Evolutionary conservation across 192 early-diverging fungal genomes (phyloP), one percentile per base, ranked within the genome.

Genomic region (Rhizophagus sp.): DNA sequence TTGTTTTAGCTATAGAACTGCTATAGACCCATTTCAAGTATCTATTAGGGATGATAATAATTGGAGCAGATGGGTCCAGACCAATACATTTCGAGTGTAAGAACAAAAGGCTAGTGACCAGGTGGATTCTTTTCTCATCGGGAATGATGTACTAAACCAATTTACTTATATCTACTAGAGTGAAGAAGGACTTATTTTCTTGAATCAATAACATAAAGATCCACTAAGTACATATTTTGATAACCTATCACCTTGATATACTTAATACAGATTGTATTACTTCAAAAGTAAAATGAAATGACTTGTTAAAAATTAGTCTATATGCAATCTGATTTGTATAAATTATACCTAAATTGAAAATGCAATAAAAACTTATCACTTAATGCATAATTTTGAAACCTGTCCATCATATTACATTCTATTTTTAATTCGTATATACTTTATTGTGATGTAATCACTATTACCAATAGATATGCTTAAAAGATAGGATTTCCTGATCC

Each of bases 11-110:
- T n/a, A n/a, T n/a, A n/a, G n/a, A n/a, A n/a, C n/a, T n/a, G 33
- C 39, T n/a, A 52, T 0, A 3, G 41, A 65, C 30, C 33, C n/a
- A 44, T 76, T 76, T 76, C 9, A 27, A 65, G 3, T 76, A 15
- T 76, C 30, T 19, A 76, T 77, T 47, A 41, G 44, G 39, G 41
- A 77, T 52, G 19, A 77, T 34, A 66, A 65, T 47, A 66, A 66
- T 52, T 77, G 76, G 76, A 65, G 63, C 63, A 13, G 44, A 3
- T 77, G 24, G 39, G 76, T 77, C 10, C 22, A 47, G 24, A 66
- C 50, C 4, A 66, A 49, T 1, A 77, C 41, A 0, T 24, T 77
- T 66, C 24, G 33, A 1, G 7, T 66, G 19, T 66, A 44, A 63
- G 63, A 77, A 49, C 8, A 3, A 47, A 25, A 24, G 0, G 4